These are phyloP conservation scores for Aspergillus transmontanensis DNA, from an alignment of 2,329 filamentous ascomycete genomes.

Conservation along the genomic window DNA sequence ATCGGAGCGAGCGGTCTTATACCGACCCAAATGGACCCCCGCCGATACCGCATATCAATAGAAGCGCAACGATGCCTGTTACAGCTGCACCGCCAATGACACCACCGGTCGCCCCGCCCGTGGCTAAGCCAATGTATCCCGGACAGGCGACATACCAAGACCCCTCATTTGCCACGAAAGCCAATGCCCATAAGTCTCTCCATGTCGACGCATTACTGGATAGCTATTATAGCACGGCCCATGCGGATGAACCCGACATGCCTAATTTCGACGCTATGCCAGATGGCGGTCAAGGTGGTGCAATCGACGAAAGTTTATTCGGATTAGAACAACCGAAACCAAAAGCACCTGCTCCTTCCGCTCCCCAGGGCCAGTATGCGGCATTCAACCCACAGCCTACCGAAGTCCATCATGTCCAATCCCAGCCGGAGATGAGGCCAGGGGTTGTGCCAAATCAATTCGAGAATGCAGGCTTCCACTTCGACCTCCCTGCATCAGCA, in stretches of 20 bases:
- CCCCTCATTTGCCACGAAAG: slow-evolving; percentile 24
- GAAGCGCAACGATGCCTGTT: slow-evolving; percentile 43
- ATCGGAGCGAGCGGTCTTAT: slow-evolving; percentile 29
- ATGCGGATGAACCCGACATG: slow-evolving; percentile 57
- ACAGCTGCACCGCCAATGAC: slow-evolving; percentile 16
- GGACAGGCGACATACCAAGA: slow-evolving; percentile 40
- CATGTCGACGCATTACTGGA: slow-evolving; percentile 48
- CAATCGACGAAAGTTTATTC: slow-evolving; percentile 36
- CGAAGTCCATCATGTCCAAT: slow-evolving; percentile 40
- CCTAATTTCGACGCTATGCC: slow-evolving; percentile 64
- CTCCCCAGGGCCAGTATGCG: slow-evolving; percentile 33
- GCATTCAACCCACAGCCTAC: slow-evolving; percentile 38
- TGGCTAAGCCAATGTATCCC: slow-evolving; percentile 33
- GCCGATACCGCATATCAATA: slow-evolving; percentile 31
- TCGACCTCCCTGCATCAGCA: slow-evolving; percentile 63
- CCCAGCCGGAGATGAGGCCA: slow-evolving; percentile 49
- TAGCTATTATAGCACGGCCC: slow-evolving; percentile 55
- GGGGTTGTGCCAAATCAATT: slow-evolving; percentile 35
- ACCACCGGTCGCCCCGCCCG: slow-evolving; percentile 19
- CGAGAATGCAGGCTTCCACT: slow-evolving; percentile 63
- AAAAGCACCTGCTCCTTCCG: slow-evolving; percentile 24
- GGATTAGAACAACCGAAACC: slow-evolving; percentile 36
- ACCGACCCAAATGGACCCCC: slow-evolving; percentile 29
- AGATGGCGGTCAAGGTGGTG: slow-evolving; percentile 30
- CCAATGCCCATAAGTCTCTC: slow-evolving; percentile 19